phyloP scores from a whole-genome alignment of 1,284 basidiomycete species.

The Trichosporon coremiiforme region DNA sequence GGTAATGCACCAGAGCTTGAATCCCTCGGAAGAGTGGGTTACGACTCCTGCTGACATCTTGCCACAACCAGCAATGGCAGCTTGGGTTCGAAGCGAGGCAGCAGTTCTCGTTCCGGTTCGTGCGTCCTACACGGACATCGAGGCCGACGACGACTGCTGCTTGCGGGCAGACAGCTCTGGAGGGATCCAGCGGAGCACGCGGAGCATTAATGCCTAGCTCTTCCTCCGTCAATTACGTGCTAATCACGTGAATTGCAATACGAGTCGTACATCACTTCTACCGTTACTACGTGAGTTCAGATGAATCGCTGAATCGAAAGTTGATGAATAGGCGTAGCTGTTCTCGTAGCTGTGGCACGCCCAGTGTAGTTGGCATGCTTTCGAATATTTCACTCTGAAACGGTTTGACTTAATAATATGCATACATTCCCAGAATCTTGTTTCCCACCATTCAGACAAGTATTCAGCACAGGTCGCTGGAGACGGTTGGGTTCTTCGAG shows the following conservation, averaged over 20 bases:
- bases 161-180: not conserved
- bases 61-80: not conserved
- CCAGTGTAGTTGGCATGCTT: not conserved
- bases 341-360: too few species aligned
- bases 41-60: not conserved
- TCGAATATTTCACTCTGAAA: conserved; percentile 8
- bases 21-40: conserved; percentile 1
- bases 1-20: conserved; percentile 4
- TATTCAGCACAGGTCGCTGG: conserved; percentile 3
- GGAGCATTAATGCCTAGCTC: conserved; percentile 7
- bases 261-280: not conserved
- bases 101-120: not conserved
- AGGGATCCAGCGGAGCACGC: not conserved
- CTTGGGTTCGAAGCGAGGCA: not conserved
- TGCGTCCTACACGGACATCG: not conserved
- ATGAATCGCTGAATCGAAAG: not conserved
- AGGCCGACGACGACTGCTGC: not conserved
- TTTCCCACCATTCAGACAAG: not conserved
- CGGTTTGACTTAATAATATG: conserved; percentile 13
- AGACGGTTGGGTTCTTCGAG: not conserved
- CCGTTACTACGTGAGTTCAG: not conserved
- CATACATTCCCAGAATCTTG: conserved; percentile 8
- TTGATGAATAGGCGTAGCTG: not conserved
- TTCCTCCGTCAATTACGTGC: not conserved
- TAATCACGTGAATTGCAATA: conserved; percentile 8